Evolutionary conservation across 2,329 filamentous ascomycete genomes (phyloP), one percentile per base, ranked within the genome.

Genomic region (Fusarium liriodendri): DNA sequence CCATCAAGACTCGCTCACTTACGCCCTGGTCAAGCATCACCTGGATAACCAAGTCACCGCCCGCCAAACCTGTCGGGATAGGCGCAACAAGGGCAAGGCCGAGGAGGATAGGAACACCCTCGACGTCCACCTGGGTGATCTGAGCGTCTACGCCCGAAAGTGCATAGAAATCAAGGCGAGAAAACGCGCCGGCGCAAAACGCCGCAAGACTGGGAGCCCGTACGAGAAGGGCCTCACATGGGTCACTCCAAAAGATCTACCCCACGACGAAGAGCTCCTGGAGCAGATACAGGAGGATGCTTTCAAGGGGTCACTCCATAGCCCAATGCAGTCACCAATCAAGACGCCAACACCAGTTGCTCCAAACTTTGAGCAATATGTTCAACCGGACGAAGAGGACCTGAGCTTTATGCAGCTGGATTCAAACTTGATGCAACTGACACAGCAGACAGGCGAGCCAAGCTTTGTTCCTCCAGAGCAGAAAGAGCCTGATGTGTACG

Each of bases 1-100:
- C 1, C 72, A 81, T 35, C 35, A 78, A 20, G 73, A 83, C 6
- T 72, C 79, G n/a, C 76, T 85, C 11, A 80, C 80, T 29, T 78
- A 75, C 52, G 52, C 58, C 2, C 71, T 85, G 16, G 74, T 76
- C 37, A 64, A 62, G 16, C 67, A 78, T 29, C 80, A 83, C 29
- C 14, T 82, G 2, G 47, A 69, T 1, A 47, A 68, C 6, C 79
- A 83, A 65, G 66, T 73, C 3, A 32, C n/a, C 1, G 68, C 76
- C 4, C 79, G 81, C 22, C 71, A 77, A 29, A 67, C 25, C 1
- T 70, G 69, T 2, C 74, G 80, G 2, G 22, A 62, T 3, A 63
- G 2, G 5, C 76, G 79, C 29, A 80, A 82, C 33, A 25, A 11
- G 4, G 35, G 37, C 3, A 72, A 52, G 25, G 67, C 66, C 13